Percentiles rank a stretch among this genome's conserved stretches.
These are phyloP conservation scores for Ophiognomonia clavigignenti-juglandacearum DNA, from an alignment of 2,329 filamentous ascomycete species.

Conservation along the genomic window DNA sequence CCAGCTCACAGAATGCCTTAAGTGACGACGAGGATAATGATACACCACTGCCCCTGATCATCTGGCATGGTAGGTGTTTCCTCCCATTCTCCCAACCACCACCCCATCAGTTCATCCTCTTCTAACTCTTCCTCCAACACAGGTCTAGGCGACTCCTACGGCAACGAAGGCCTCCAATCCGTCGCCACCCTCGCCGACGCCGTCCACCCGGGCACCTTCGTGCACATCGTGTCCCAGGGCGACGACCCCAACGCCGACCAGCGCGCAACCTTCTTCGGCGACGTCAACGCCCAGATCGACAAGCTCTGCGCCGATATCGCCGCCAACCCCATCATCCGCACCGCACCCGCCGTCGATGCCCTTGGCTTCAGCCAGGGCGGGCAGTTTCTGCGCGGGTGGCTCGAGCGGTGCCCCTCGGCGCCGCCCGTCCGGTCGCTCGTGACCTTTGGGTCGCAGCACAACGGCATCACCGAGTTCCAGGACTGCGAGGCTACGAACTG, in stretches of 20 bases:
- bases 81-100: constrained; percentile 40
- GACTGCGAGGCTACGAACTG: constrained; percentile 68
- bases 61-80: constrained; percentile 70
- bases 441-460: constrained; percentile 88
- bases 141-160: constrained; percentile 66
- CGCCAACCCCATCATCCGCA: constrained; percentile 71
- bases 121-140: constrained; percentile 1
- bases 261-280: constrained; percentile 84
- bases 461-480: constrained; percentile 82
- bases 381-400: constrained; percentile 87
- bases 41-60: constrained; percentile 79
- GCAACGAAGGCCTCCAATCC: constrained; percentile 66
- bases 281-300: constrained; percentile 73
- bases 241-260: constrained; percentile 65
- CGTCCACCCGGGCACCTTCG: constrained; percentile 75
- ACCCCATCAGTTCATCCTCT: not conserved
- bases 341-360: constrained; percentile 80
- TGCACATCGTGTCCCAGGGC: constrained; percentile 73
- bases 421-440: constrained; percentile 73
- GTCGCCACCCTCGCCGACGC: constrained; percentile 68
- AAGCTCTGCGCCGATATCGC: constrained; percentile 74
- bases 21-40: constrained; percentile 36
- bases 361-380: constrained; percentile 95
- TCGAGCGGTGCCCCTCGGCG: constrained; percentile 73
- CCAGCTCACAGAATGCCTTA: constrained; percentile 17